A percentile compares a stretch with the other conserved stretches of the same genome.
These are phyloP conservation scores for Teratosphaeria destructans DNA, from an alignment of 2,329 filamentous ascomycete genomes.

Conservation along the genomic window DNA sequence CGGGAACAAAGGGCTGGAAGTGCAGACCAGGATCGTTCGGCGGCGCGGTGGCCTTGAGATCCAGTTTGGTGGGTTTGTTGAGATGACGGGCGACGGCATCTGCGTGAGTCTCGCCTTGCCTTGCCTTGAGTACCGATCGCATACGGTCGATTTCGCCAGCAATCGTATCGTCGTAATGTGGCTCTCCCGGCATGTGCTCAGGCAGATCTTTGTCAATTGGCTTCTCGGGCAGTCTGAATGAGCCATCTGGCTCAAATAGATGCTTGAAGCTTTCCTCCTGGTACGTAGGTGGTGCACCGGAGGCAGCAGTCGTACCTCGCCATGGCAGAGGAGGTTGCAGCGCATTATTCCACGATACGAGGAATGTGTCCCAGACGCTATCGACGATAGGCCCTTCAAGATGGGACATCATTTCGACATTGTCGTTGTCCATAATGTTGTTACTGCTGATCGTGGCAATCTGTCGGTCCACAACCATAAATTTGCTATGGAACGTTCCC, in stretches of 20 bases:
- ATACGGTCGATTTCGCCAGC: conserved; percentile 51
- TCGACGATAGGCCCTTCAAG: conserved; percentile 69
- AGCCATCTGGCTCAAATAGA: conserved; percentile 22
- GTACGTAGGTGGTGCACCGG: conserved; percentile 24
- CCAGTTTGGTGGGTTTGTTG: conserved; percentile 30
- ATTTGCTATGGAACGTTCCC: conserved; percentile 70
- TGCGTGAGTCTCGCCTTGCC: conserved; percentile 41
- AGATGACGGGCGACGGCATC: conserved; percentile 55
- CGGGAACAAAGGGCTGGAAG: conserved; percentile 48
- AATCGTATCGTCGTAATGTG: conserved; percentile 55
- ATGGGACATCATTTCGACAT: conserved; percentile 67
- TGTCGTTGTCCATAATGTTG: conserved; percentile 64
- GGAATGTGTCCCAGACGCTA: conserved; percentile 61
- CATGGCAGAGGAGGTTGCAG: conserved; percentile 51
- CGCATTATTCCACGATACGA: conserved; percentile 60
- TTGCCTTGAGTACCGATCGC: conserved; percentile 46
- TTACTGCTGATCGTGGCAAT: conserved; percentile 66
- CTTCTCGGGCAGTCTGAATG: conserved; percentile 16
- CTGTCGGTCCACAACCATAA: conserved; percentile 63
- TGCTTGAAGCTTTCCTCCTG: conserved; percentile 21
- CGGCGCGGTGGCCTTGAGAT: conserved; percentile 36
- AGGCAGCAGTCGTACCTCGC: conserved; percentile 39
- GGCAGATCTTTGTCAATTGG: conserved; percentile 28
- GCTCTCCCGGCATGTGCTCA: conserved; percentile 48
- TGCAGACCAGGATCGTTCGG: conserved; percentile 17